These are phyloP conservation scores for Secale cereale DNA, from an alignment of 176 grass and related monocot species.

Conservation along the genomic window DNA sequence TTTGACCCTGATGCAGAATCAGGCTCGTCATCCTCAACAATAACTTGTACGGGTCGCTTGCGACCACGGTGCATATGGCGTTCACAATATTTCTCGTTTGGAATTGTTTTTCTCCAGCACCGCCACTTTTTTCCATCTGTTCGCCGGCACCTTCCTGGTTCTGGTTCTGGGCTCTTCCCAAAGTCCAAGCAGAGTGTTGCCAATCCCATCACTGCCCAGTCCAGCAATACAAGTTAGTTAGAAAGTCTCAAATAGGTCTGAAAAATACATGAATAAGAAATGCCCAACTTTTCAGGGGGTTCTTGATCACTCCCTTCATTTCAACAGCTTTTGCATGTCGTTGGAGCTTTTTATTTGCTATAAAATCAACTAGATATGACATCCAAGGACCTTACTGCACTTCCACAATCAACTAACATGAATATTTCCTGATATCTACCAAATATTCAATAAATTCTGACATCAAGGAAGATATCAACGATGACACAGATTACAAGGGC, in stretches of 20 bases:
- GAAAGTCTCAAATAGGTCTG: conserved; percentile 12
- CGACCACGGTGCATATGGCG: conserved; percentile 66
- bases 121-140: conserved; percentile 65
- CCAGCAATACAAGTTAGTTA: conserved; percentile 11
- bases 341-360: neutral
- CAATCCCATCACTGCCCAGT: conserved; percentile 54
- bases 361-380: neutral
- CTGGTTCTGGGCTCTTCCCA: conserved; percentile 47
- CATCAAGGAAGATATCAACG: neutral
- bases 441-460: neutral
- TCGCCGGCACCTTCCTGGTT: conserved; percentile 56
- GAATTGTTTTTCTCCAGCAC: conserved; percentile 55
- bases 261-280: neutral
- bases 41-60: conserved; percentile 57
- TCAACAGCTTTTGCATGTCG: neutral
- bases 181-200: conserved; percentile 59
- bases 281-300: neutral
- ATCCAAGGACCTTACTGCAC: neutral
- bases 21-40: conserved; percentile 50
- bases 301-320: neutral
- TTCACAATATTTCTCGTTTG: conserved; percentile 60
- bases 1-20: conserved; percentile 50
- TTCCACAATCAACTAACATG: neutral
- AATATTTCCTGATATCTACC: neutral
- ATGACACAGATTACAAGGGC: conserved; percentile 13